Percentiles rank a stretch among this genome's conserved stretches.
These are phyloP conservation scores for Yamadazyma phyllophila DNA, from an alignment of 805 yeast species.

Conservation along the genomic window DNA sequence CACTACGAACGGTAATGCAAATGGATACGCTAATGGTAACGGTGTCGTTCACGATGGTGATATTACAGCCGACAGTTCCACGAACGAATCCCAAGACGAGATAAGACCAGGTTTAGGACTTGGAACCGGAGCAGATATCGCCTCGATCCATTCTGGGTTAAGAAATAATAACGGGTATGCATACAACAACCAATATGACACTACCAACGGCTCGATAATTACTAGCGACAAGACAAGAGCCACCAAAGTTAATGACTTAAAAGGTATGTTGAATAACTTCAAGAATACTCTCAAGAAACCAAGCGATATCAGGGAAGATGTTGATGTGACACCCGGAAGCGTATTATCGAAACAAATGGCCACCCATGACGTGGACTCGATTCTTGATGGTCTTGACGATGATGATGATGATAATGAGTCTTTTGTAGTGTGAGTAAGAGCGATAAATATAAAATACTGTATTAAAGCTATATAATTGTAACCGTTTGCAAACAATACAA, in stretches of 20 bases:
- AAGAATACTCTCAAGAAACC: slow-evolving; percentile 6
- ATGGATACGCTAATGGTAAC: slow-evolving; percentile 12
- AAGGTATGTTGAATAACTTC: slow-evolving; percentile 20
- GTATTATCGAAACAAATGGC: slow-evolving; percentile 31
- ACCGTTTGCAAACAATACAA: background rate
- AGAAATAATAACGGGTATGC: slow-evolving; percentile 10
- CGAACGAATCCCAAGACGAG: slow-evolving; percentile 7
- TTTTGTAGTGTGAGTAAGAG: slow-evolving; percentile 17
- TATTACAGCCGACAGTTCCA: slow-evolving; percentile 4
- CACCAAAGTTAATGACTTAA: slow-evolving; percentile 38
- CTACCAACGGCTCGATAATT: slow-evolving; percentile 17
- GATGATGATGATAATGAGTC: slow-evolving; percentile 35
- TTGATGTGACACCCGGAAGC: slow-evolving; percentile 19
- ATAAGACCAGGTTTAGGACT: slow-evolving; percentile 25
- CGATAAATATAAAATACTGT: background rate
- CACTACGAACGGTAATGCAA: slow-evolving; percentile 3
- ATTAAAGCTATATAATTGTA: too few species aligned
- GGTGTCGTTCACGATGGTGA: slow-evolving; percentile 10
- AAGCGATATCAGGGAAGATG: background rate
- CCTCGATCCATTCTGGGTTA: slow-evolving; percentile 39
- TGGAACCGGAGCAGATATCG: slow-evolving; percentile 41
- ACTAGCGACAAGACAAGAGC: slow-evolving; percentile 19
- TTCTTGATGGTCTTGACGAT: slow-evolving; percentile 32
- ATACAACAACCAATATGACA: slow-evolving; percentile 11
- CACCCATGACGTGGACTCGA: slow-evolving; percentile 31